A percentile compares a stretch with the other conserved stretches of the same genome.
phyloP scores from a whole-genome alignment of 768 basidiomycete genomes.

The Cyclocybe cylindracea region DNA sequence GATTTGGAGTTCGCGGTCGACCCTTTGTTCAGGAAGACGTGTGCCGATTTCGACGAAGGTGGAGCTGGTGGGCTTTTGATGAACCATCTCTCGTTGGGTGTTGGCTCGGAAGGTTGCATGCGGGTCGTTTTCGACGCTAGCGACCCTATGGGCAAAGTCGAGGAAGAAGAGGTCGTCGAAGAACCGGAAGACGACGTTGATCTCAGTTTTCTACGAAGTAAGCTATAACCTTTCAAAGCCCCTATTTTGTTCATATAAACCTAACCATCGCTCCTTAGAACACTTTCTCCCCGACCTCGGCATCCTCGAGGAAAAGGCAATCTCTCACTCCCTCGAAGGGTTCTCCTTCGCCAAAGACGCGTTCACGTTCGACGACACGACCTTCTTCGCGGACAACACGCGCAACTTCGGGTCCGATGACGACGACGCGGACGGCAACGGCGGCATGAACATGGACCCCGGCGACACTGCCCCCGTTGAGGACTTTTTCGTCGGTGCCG shows the following conservation, averaged over 20 bases:
- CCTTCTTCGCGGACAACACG: conserved; percentile 59
- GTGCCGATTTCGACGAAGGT: conserved; percentile 98
- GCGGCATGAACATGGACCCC: conserved; percentile 31
- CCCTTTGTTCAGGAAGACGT: conserved; percentile 96
- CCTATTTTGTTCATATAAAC: conserved; percentile 8
- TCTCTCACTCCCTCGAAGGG: conserved; percentile 76
- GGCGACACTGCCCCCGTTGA: conserved; percentile 21
- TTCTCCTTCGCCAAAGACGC: conserved; percentile 82
- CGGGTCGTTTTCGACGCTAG: conserved; percentile 96
- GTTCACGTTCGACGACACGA: conserved; percentile 61
- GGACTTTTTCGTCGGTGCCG: conserved; percentile 40
- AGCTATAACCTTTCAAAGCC: conserved; percentile 17
- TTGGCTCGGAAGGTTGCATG: conserved; percentile 78
- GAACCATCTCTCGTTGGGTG: conserved; percentile 87
- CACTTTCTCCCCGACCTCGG: conserved; percentile 76
- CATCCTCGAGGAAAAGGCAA: conserved; percentile 64
- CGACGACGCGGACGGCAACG: conserved; percentile 41
- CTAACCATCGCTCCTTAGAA: conserved; percentile 32
- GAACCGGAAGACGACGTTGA: conserved; percentile 75
- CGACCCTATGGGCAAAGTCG: conserved; percentile 79
- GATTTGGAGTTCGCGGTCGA: conserved; percentile 97
- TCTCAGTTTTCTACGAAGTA: conserved; percentile 62
- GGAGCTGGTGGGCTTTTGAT: conserved; percentile 94
- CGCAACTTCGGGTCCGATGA: conserved; percentile 45
- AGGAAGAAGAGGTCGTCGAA: conserved; percentile 74